A percentile compares a stretch with the other conserved stretches of the same genome.
These are phyloP conservation scores for Spergularia marina DNA, from an alignment of 148 eudicot genomes.

Conservation along the genomic window DNA sequence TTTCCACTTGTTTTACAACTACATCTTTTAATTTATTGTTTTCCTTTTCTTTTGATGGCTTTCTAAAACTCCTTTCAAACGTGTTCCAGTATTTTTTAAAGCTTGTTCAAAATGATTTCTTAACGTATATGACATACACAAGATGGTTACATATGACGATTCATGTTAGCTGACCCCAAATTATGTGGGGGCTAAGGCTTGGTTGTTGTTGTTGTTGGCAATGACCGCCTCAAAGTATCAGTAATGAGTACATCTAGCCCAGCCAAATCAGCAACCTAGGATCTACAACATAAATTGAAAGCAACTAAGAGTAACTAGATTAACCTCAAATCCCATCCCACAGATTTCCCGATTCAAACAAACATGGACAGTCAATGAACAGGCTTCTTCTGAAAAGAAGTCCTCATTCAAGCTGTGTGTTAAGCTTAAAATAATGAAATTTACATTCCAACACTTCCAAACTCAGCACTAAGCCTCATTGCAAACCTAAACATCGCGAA, in stretches of 20 bases:
- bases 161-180: too few species aligned
- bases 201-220: not conserved
- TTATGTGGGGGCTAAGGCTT: too few species aligned
- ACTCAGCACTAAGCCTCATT: not conserved
- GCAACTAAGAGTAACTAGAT: not conserved
- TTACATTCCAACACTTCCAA: not conserved
- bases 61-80: too few species aligned
- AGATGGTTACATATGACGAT: too few species aligned
- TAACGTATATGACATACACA: too few species aligned
- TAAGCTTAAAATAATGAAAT: conserved; percentile 1
- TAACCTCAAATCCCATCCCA: not conserved
- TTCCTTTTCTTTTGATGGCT: too few species aligned
- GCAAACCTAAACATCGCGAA: not conserved
- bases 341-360: not conserved
- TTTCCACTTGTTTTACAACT: too few species aligned
- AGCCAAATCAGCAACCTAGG: not conserved
- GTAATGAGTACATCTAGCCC: not conserved
- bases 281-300: not conserved
- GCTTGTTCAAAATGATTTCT: too few species aligned
- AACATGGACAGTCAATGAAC: not conserved
- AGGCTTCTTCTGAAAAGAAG: not conserved
- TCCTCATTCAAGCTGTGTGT: not conserved
- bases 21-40: too few species aligned
- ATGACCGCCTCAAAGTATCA: not conserved
- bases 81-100: too few species aligned